Evolutionary conservation across 352 stramenopile species (phyloP).

Genomic region (Phytophthora citricola): DNA sequence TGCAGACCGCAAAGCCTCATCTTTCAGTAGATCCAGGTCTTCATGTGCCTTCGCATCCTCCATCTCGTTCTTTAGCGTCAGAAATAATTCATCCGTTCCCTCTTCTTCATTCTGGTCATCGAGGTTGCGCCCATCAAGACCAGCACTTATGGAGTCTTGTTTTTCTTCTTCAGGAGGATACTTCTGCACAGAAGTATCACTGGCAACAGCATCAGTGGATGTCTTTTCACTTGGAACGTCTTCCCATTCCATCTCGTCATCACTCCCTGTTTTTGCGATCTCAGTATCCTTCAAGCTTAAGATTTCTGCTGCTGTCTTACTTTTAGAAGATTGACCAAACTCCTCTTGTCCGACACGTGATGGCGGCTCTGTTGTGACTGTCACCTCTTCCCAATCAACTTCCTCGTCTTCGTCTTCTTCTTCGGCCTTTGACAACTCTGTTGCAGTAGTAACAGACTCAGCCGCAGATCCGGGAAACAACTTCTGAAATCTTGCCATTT

Average conservation of each 20-base stretch:
- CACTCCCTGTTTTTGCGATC: constrained; percentile 23
- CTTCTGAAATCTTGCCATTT: constrained; percentile 31
- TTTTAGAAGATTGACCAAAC: background rate
- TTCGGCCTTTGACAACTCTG: constrained; percentile 2
- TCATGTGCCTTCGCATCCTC: constrained; percentile 76
- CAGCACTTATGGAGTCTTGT: background rate
- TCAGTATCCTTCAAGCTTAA: background rate
- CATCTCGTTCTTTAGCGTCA: constrained; percentile 70
- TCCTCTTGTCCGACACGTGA: background rate
- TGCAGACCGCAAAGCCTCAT: constrained; percentile 79
- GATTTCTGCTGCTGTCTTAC: background rate
- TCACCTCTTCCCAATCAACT: constrained; percentile 44
- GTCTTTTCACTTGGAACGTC: constrained; percentile 29
- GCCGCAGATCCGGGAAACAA: constrained; percentile 49
- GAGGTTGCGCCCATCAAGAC: constrained; percentile 6
- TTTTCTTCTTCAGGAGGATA: constrained; percentile 10
- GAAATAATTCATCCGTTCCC: constrained; percentile 50
- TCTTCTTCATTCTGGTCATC: constrained; percentile 14
- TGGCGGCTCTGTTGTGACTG: background rate
- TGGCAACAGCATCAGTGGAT: background rate
- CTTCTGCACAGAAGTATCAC: background rate
- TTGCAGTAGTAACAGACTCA: constrained; percentile 13
- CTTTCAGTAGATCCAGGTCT: constrained; percentile 64
- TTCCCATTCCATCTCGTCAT: constrained; percentile 63
- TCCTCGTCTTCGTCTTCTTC: constrained; percentile 51